Evolutionary conservation across 768 basidiomycete genomes (phyloP).

Genomic region (Harrya chromipes): DNA sequence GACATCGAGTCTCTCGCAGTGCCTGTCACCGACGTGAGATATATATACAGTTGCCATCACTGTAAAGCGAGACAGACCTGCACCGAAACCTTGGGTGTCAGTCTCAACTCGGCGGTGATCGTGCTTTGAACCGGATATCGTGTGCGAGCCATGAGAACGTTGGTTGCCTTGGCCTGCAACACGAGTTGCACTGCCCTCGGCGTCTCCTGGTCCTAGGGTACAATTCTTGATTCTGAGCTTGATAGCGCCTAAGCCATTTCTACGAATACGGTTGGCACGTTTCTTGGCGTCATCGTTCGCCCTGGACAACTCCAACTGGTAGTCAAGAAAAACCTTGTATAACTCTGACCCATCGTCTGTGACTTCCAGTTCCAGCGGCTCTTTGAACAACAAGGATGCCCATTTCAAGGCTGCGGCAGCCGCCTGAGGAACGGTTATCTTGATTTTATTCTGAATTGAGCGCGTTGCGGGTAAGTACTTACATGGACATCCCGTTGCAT

Average conservation of each 20-base stretch:
- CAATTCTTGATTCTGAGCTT: neutral
- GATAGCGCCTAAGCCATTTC: conserved; percentile 9
- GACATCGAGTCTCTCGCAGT: neutral
- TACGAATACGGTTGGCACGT: neutral
- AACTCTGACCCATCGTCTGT: conserved; percentile 10
- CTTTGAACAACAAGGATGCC: conserved; percentile 11
- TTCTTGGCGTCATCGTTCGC: neutral
- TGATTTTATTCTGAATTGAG: neutral
- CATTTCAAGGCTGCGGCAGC: conserved; percentile 12
- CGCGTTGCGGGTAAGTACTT: conserved; percentile 2
- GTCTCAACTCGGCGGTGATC: neutral
- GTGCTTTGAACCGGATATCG: neutral
- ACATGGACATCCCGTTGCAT: conserved; percentile 14
- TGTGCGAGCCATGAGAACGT: neutral
- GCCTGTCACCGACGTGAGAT: neutral
- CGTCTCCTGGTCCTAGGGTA: neutral
- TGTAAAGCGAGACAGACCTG: conserved; percentile 8
- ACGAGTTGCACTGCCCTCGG: neutral
- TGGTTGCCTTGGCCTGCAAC: neutral
- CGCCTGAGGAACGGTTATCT: conserved; percentile 8
- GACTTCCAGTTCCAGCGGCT: neutral
- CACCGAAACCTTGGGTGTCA: neutral
- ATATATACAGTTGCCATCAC: neutral
- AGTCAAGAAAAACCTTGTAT: conserved; percentile 23
- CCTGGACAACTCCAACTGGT: conserved; percentile 6